Base-by-base conservation (phyloP, 2,329 filamentous ascomycete genomes). In the Lasiodiplodia sp. region DNA sequence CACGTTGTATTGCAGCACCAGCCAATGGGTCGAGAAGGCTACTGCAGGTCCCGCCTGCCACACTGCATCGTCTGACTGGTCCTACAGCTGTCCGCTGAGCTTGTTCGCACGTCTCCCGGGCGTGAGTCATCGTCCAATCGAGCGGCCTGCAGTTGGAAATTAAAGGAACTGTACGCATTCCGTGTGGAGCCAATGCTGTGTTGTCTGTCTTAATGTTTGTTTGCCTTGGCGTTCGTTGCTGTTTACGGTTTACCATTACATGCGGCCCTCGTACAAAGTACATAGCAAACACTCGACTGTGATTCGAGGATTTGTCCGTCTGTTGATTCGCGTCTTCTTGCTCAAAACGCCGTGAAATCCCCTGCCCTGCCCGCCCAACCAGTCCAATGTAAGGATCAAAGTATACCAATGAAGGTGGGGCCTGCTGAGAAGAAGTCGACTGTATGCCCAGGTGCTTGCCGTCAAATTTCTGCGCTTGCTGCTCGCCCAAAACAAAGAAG, bases 191-290 rank as follows among this genome's bases (percentile, higher is more conserved):
- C 44, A 4, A 56, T 34, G 44, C 25, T 52, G 44, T 34, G 44
- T 64, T 64, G 60, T 51, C 58, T 63, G 31, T 63, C 58, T 34
- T 52, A n/a, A 64, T 64, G 60, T 64, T 64, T 64, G 60, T 64
- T 64, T 64, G 60, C 28, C 21, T 63, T 52, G 51, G 60, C 60
- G 60, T 28, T 38, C 28, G 60, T 64, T 64, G 47, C 44, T 64
- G 60, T 64, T 64, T 64, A 64, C 25, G 40, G 60, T 64, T 64
- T 64, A 64, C 60, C 60, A 64, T 64, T 64, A 64, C 47, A 63
- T 52, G 34, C 44, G 18, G 12, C 60, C 60, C n/a, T 64, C 60
- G 60, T 64, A 64, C 60, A 64, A 63, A 64, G 44, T 64, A 64
- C 60, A 64, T 64, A 52, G 60, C 47, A 64, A 64, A 64, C 18